Conservation (phyloP, 1,284 basidiomycete species). For the Cryptococcus sp. region DNA sequence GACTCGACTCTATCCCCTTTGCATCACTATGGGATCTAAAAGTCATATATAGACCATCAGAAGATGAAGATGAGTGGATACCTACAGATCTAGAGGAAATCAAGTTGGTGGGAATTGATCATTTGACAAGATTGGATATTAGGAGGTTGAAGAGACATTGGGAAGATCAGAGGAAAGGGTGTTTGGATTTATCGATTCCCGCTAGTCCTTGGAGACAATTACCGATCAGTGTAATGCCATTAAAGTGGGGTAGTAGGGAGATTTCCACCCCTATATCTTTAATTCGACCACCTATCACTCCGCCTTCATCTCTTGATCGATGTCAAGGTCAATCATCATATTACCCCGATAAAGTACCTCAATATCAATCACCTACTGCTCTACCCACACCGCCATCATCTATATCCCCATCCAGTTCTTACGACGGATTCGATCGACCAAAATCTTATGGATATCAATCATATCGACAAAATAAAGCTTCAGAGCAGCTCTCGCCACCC, state of each 20-base stretch:
- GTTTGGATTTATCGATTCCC: neutral
- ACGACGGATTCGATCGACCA: neutral
- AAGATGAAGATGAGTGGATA: too few relatives aligned
- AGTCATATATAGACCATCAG: constrained; percentile 7
- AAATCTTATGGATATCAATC: too few relatives aligned
- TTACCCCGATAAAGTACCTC: neutral
- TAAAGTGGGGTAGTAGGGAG: neutral
- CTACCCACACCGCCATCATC: neutral
- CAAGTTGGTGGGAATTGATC: constrained; percentile 36
- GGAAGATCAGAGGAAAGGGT: constrained; percentile 23
- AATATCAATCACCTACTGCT: neutral
- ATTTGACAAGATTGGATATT: constrained; percentile 33
- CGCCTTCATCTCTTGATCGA: too few relatives aligned
- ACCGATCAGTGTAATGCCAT: neutral
- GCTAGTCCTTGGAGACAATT: neutral
- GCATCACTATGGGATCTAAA: constrained; percentile 15
- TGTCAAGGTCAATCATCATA: neutral
- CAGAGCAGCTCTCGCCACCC: neutral
- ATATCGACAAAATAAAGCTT: neutral
- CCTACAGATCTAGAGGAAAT: constrained; percentile 23
- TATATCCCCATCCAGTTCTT: neutral
- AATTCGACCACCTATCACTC: neutral
- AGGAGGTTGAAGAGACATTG: constrained; percentile 29
- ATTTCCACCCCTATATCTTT: neutral
- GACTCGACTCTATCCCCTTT: constrained; percentile 23